These are phyloP conservation scores for Fusarium musae DNA, from an alignment of 2,329 filamentous ascomycete genomes.

Conservation along the genomic window DNA sequence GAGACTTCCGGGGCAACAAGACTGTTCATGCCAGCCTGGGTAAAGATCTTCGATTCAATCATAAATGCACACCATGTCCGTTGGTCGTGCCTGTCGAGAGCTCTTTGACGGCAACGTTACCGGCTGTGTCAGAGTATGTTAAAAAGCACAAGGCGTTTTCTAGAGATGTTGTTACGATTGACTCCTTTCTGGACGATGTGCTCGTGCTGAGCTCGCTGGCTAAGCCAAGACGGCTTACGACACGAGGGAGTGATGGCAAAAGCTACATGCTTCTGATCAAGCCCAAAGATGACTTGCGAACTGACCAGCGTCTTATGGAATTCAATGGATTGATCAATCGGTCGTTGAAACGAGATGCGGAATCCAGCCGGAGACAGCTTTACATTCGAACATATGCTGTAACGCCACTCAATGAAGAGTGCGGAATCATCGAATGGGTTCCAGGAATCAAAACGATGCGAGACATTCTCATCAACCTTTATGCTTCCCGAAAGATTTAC, in stretches of 20 bases:
- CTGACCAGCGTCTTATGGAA: slow-evolving; percentile 98
- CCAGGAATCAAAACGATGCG: slow-evolving; percentile 93
- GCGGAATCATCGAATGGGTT: slow-evolving; percentile 98
- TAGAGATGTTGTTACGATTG: slow-evolving; percentile 85
- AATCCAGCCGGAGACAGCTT: slow-evolving; percentile 87
- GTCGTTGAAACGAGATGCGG: slow-evolving; percentile 89
- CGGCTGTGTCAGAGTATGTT: slow-evolving; percentile 75
- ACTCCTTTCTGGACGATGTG: slow-evolving; percentile 85
- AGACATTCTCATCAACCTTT: slow-evolving; percentile 85
- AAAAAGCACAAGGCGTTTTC: slow-evolving; percentile 88
- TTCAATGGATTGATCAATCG: slow-evolving; percentile 99
- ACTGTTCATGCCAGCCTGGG: slow-evolving; percentile 78
- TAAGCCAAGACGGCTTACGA: slow-evolving; percentile 88
- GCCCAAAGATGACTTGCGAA: slow-evolving; percentile 96
- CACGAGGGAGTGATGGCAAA: slow-evolving; percentile 88
- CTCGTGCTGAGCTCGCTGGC: slow-evolving; percentile 91
- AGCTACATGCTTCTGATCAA: slow-evolving; percentile 94
- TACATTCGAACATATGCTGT: slow-evolving; percentile 98
- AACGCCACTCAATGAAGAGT: slow-evolving; percentile 96
- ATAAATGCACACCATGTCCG: slow-evolving; percentile 82
- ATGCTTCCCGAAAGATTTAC: slow-evolving; percentile 77
- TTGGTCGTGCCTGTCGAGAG: slow-evolving; percentile 91
- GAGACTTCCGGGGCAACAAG: slow-evolving; percentile 75
- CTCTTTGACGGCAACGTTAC: slow-evolving; percentile 84
- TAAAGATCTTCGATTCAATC: slow-evolving; percentile 83